Conservation (phyloP, 2,329 filamentous ascomycete genomes). For the Didymella lethalis region DNA sequence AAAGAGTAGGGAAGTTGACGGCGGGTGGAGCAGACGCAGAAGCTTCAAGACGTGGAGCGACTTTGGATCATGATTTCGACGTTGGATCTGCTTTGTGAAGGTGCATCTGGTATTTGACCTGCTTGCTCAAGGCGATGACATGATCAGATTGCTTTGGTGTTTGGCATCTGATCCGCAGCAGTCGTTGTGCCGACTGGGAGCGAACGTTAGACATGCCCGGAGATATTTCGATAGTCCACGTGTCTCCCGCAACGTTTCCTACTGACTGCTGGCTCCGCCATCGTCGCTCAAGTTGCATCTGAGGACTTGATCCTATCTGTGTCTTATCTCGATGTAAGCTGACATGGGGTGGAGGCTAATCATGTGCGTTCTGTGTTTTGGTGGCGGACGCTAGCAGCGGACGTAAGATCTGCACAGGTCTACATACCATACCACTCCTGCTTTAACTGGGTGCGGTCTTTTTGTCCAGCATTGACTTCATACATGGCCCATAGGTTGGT, state of each 20-base stretch:
- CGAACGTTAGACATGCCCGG: neutral
- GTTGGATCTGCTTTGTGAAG: too few species aligned
- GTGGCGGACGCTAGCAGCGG: conserved; percentile 16
- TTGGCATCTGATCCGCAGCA: neutral
- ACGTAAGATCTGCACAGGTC: conserved; percentile 2
- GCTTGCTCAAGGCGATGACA: neutral
- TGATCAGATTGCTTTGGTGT: neutral
- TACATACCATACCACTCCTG: neutral
- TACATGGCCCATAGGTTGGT: neutral
- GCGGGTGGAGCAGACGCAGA: neutral
- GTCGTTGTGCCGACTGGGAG: neutral
- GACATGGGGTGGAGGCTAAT: conserved; percentile 10
- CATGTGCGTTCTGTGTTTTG: neutral
- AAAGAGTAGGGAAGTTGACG: neutral
- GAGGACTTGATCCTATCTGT: neutral
- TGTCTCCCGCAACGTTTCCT: neutral
- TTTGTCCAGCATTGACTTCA: neutral
- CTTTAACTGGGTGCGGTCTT: neutral
- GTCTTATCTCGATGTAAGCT: neutral
- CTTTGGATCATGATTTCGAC: neutral
- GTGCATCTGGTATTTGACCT: neutral
- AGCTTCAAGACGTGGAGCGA: neutral
- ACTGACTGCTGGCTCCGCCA: neutral
- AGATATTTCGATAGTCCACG: too few species aligned
- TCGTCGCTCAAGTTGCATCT: neutral